These are phyloP conservation scores for Lentinula boryana DNA, from an alignment of 768 basidiomycete species.

Conservation along the genomic window DNA sequence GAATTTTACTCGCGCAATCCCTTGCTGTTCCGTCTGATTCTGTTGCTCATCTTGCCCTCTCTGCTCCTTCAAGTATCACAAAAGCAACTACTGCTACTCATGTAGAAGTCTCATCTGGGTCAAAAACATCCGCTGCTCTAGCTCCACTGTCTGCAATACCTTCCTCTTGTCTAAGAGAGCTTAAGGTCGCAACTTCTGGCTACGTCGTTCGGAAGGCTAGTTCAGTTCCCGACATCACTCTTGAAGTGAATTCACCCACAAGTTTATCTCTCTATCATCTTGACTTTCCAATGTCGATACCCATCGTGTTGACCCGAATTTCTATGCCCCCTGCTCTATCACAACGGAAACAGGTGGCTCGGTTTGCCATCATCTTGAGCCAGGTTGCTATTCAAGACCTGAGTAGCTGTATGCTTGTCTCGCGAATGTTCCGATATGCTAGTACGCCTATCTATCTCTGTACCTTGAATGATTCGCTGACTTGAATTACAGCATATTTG, in stretches of 20 bases:
- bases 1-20: not conserved
- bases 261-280: slow-evolving; percentile 17
- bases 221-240: slow-evolving; percentile 1
- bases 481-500: slow-evolving; percentile 44
- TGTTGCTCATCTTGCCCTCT: not conserved
- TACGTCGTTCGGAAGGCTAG: slow-evolving; percentile 8
- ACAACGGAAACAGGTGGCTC: slow-evolving; percentile 48
- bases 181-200: slow-evolving; percentile 7
- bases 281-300: slow-evolving; percentile 24
- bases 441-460: slow-evolving; percentile 26
- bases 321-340: slow-evolving; percentile 52
- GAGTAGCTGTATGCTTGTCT: slow-evolving; percentile 42
- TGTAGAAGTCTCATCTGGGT: not conserved
- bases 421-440: slow-evolving; percentile 58
- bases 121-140: not conserved
- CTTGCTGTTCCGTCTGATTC: not conserved
- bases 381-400: slow-evolving; percentile 40
- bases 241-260: slow-evolving; percentile 2
- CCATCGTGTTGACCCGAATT: slow-evolving; percentile 29
- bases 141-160: not conserved
- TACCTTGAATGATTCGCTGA: slow-evolving; percentile 5
- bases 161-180: not conserved
- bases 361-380: slow-evolving; percentile 50
- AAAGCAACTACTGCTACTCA: not conserved
- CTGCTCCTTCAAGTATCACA: not conserved